phyloP scores from a whole-genome alignment of 2,329 filamentous ascomycete species.

The Diaporthe destruens region DNA sequence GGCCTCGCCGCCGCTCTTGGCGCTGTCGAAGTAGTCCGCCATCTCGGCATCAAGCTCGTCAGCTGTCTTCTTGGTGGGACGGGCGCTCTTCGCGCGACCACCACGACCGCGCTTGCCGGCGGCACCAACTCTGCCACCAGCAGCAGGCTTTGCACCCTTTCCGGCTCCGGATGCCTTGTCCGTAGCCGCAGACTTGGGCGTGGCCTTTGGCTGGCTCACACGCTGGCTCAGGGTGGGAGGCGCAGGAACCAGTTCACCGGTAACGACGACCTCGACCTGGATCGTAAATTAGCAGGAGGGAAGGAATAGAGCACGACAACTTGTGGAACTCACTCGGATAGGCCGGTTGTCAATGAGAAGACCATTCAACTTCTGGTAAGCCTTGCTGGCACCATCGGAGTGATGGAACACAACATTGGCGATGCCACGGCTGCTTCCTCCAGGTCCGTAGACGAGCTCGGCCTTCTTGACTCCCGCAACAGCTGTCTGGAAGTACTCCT shows the following conservation, averaged over 20 bases:
- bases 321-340: constrained; percentile 80
- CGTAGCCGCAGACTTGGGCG: constrained; percentile 85
- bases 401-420: constrained; percentile 90
- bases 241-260: constrained; percentile 74
- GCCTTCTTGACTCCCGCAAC: constrained; percentile 93
- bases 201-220: constrained; percentile 78
- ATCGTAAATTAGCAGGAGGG: constrained; percentile 35
- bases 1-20: constrained; percentile 58
- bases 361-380: constrained; percentile 86
- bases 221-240: constrained; percentile 84
- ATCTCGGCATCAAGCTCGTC: constrained; percentile 98
- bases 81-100: constrained; percentile 64
- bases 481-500: constrained; percentile 96
- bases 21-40: constrained; percentile 87
- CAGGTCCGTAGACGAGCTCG: constrained; percentile 91
- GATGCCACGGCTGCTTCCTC: constrained; percentile 90
- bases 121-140: constrained; percentile 55
- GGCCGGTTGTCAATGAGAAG: constrained; percentile 89
- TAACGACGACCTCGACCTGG: constrained; percentile 91
- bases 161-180: constrained; percentile 74
- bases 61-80: constrained; percentile 86
- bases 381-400: constrained; percentile 84
- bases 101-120: constrained; percentile 67
- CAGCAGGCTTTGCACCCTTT: constrained; percentile 58
- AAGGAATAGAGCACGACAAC: not conserved